A percentile compares a stretch with the other conserved stretches of the same genome.
Conservation (phyloP, 1,284 basidiomycete species). For the Tylopilus microsporus region DNA sequence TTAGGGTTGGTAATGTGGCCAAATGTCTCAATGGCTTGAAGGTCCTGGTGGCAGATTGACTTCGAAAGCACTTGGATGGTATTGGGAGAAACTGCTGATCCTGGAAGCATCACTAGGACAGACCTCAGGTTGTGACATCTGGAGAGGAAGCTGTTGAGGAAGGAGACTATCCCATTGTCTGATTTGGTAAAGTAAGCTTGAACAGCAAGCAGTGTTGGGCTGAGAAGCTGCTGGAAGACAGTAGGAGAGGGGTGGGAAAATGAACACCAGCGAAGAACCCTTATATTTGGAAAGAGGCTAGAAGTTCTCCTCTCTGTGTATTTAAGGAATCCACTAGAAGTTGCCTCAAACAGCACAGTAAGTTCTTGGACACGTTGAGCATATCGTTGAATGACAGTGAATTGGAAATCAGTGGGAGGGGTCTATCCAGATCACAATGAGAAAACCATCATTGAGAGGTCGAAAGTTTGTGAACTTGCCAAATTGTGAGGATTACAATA, state of each 20-base stretch:
- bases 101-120: neutral
- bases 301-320: no score
- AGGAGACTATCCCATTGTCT: slow-evolving; percentile 10
- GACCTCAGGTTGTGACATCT: slow-evolving; percentile 8
- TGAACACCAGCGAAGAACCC: no score
- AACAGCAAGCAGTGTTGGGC: slow-evolving; percentile 6
- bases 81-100: neutral
- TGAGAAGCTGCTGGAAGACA: slow-evolving; percentile 14
- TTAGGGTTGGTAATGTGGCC: slow-evolving; percentile 12
- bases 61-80: slow-evolving; percentile 7
- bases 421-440: slow-evolving; percentile 3
- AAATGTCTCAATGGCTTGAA: slow-evolving; percentile 9
- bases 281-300: no score
- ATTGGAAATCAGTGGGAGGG: slow-evolving; percentile 14
- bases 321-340: no score
- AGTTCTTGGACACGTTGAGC: slow-evolving; percentile 15
- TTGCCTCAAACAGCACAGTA: neutral
- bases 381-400: slow-evolving; percentile 10
- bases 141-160: slow-evolving; percentile 10
- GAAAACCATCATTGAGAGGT: neutral
- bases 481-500: neutral
- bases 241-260: neutral
- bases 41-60: slow-evolving; percentile 6
- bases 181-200: neutral
- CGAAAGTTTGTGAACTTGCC: neutral